Evolutionary conservation across 163 green algal genomes (phyloP), one percentile per base, ranked within the genome.

Genomic region (Volvox carteri): DNA sequence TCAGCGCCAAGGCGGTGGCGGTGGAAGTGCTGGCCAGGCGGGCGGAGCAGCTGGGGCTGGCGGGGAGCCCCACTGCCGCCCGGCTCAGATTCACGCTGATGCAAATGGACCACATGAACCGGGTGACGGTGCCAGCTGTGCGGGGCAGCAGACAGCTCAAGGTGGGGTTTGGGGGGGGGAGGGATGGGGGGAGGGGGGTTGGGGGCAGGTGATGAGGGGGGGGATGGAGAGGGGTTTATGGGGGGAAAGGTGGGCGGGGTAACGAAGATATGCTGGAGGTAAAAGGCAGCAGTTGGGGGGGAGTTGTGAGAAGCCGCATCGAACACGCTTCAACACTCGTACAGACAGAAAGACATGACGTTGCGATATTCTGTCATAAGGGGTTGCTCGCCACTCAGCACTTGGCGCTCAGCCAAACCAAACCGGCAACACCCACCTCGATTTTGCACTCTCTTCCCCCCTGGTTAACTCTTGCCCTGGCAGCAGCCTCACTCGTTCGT

Each of bases 61-160:
- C 73, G 46, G 81, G 39, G 19, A 67, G 30, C 30, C 12, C 60
- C 16, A 58, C 77, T 11, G 58, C 74, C 39, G 2, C 8, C 39
- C 62, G 87, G 52, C 89, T 92, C 54, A 84, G 89, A 12, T 87
- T 90, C 48, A 76, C 67, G 30, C 72, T 92, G 62, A 67, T 76
- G 54, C 83, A 87, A 50, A 58, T 18, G 6, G 89, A 92, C 60
- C 76, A 88, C 67, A 41, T 68, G 52, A 90, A 90, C 89, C 35
- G 23, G 7, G 89, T 90, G 19, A 83, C 62, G n/a, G 62, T 42
- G 35, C 48, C 65, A 11, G 83, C 89, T 4, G 72, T 80, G 33
- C 78, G 78, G 30, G 86, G 86, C 79, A 80, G 62, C 50, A 44
- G 79, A 16, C 85, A 91, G 62, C 79, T 93, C 35, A 91, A 91